Evolutionary conservation across 805 yeast genomes (phyloP).

Genomic region (Saturnispora serradocipensis): DNA sequence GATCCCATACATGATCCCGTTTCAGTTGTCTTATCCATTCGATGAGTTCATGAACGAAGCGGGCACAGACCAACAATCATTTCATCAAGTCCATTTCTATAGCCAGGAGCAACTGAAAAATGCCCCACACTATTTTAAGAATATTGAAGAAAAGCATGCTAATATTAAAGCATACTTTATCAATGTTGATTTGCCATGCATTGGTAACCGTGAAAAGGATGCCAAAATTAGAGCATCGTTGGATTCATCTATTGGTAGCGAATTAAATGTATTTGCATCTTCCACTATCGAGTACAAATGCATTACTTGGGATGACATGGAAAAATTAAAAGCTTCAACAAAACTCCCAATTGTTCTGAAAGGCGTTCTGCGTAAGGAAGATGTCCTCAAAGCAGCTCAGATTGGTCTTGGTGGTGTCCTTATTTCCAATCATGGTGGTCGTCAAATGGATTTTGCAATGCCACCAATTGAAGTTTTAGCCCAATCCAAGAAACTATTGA

Average conservation of each 20-base stretch:
- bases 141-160: constrained; percentile 32
- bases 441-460: constrained; percentile 54
- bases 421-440: constrained; percentile 66
- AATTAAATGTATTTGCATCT: constrained; percentile 12
- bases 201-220: constrained; percentile 83
- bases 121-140: constrained; percentile 16
- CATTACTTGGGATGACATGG: constrained; percentile 53
- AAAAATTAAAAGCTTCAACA: constrained; percentile 42
- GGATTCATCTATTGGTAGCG: constrained; percentile 27
- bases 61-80: constrained; percentile 54
- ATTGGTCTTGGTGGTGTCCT: constrained; percentile 53
- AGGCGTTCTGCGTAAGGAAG: constrained; percentile 58
- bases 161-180: constrained; percentile 66
- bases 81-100: constrained; percentile 71
- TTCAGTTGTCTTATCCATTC: constrained; percentile 72
- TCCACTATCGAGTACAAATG: constrained; percentile 10
- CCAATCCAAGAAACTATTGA: constrained; percentile 41
- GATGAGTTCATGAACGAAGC: constrained; percentile 68
- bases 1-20: constrained; percentile 81
- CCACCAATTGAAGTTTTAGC: constrained; percentile 54
- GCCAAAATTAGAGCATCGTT: constrained; percentile 55
- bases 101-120: constrained; percentile 56
- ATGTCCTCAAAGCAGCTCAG: constrained; percentile 47
- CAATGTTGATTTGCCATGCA: constrained; percentile 81
- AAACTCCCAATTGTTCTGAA: constrained; percentile 43